Conservation (phyloP, 495 filamentous ascomycete genomes). For the Neurospora sp. region DNA sequence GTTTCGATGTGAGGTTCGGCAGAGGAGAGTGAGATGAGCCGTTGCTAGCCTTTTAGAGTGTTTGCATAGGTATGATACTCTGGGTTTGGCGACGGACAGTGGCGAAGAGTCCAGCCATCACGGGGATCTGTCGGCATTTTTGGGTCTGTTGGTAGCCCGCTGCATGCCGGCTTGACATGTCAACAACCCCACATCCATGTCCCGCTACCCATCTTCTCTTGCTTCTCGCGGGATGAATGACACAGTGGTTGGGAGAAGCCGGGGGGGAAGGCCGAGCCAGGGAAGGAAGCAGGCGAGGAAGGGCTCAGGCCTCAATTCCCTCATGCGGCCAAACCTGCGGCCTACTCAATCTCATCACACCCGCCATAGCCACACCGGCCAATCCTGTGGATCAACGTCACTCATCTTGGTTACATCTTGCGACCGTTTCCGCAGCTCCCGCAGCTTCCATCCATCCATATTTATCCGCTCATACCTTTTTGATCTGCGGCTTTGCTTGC, state of each 20-base stretch:
- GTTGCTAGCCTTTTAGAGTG: neutral
- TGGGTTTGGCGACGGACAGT: neutral
- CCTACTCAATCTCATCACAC: constrained; percentile 4
- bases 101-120: neutral
- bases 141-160: neutral
- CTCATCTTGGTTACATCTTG: neutral
- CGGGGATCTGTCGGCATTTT: neutral
- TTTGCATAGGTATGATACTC: neutral
- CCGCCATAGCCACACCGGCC: neutral
- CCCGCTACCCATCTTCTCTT: neutral
- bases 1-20: constrained; percentile 73
- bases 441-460: neutral
- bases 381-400: neutral
- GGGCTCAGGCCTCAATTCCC: neutral
- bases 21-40: constrained; percentile 15
- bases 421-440: neutral
- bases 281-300: neutral
- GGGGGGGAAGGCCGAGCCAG: neutral
- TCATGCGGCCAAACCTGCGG: constrained; percentile 24
- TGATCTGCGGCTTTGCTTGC: neutral
- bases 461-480: neutral
- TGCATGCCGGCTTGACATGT: neutral
- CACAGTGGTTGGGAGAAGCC: neutral
- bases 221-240: neutral
- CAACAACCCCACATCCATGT: neutral